These are phyloP conservation scores for Tubosaeta brunneosetosa DNA, from an alignment of 768 basidiomycete species.

Conservation along the genomic window DNA sequence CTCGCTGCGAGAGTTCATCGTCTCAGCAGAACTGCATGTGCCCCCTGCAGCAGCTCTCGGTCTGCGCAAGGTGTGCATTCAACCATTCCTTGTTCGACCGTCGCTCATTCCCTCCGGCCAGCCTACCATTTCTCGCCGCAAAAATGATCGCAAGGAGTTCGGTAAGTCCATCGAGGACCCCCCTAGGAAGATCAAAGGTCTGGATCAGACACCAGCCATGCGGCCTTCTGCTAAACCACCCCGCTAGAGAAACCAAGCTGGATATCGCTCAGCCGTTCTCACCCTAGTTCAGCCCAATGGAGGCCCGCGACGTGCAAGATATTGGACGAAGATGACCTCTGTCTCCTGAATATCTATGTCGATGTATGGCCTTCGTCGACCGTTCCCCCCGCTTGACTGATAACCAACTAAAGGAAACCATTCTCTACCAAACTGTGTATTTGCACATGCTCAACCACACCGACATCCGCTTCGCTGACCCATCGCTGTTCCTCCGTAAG, in stretches of 20 bases:
- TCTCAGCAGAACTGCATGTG: slow-evolving; percentile 59
- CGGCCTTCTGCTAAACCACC: background rate
- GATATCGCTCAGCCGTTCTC: slow-evolving; percentile 53
- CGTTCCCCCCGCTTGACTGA: slow-evolving; percentile 8
- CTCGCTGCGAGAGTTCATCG: slow-evolving; percentile 47
- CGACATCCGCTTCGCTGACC: slow-evolving; percentile 73
- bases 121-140: slow-evolving; percentile 49
- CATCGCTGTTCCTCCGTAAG: slow-evolving; percentile 71
- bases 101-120: slow-evolving; percentile 22
- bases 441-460: slow-evolving; percentile 72
- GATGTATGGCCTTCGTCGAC: slow-evolving; percentile 46
- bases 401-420: slow-evolving; percentile 49
- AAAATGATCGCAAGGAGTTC: slow-evolving; percentile 47
- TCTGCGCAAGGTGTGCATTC: slow-evolving; percentile 52
- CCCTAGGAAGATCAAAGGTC: slow-evolving; percentile 59
- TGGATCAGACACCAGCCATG: slow-evolving; percentile 3
- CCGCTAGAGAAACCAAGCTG: slow-evolving; percentile 66
- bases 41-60: slow-evolving; percentile 46
- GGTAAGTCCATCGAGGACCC: slow-evolving; percentile 39
- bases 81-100: background rate
- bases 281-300: slow-evolving; percentile 60
- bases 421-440: slow-evolving; percentile 68
- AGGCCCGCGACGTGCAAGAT: slow-evolving; percentile 68
- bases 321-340: slow-evolving; percentile 60
- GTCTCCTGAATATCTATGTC: slow-evolving; percentile 67